Base-by-base conservation (phyloP, 2,329 filamentous ascomycete species). In the Teratosphaeria epicoccoides region DNA sequence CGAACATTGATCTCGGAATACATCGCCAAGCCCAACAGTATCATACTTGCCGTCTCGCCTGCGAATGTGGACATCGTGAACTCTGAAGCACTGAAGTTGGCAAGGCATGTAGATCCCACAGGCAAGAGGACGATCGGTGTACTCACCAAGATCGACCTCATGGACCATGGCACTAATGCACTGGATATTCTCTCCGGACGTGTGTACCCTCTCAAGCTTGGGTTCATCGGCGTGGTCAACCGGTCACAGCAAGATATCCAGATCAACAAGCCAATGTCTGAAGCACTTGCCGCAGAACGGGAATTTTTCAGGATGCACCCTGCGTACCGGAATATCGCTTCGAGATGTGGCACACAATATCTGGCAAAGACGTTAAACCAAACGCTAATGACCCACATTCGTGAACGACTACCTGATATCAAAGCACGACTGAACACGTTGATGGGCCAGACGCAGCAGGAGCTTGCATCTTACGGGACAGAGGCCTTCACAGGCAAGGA, bases 401-500 rank as follows among this genome's bases (percentile, higher is more conserved):
- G 93, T 55, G 93, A 98, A 68, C 83, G 93, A 46, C 75, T 98
- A 62, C 93, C 93, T 25, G 93, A 98, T 69, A 98, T 98, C 75
- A 98, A 98, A 73, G 93, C 93, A 47, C 84, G 93, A 51, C 78
- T 98, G 55, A 98, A 98, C 70, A 98, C 93, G 0, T 75, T 98
- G 49, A 98, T 98, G 93, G 93, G 93, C n/a, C 93, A 98, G 71
- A 97, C 93, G 47, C 93, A 98, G 67, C 93, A 98, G 73, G 93
- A 98, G 70, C 78, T 98, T 52, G 93, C 93, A 43, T 95, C 91
- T 70, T 98, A 98, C 66, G 93, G 93, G 33, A 94, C 97, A 67
- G 95, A 93, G 75, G 87, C 95, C 62, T 98, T 98, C 68, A 95
- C 87, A 57, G 93, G 93, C 62, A 95, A 95, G 69, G 93, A 97